Base-by-base conservation (phyloP, 164 flowering plant species). In the Macadamia tetraphylla region DNA sequence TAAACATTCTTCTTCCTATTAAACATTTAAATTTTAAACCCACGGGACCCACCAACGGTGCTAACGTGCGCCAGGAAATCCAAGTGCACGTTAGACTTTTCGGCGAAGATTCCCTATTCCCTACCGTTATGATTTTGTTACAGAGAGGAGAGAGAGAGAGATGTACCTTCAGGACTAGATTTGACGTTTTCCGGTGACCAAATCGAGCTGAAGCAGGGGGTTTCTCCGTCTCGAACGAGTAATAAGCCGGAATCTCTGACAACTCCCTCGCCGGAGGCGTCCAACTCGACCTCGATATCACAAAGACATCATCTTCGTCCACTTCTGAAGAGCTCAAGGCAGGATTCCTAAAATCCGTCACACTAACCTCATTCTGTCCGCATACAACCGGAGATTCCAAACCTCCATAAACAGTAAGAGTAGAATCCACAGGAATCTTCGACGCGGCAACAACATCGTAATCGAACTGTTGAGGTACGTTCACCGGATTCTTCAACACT, bases 81-180 rank as follows among this genome's bases (percentile, higher is more conserved):
- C 5, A 35, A 2, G 40, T 5, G 40, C 40, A 35, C 40, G 40
- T 35, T 35, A 35, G 40, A 35, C 3, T 35, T 35, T 35, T 35
- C 5, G 40, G 40, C 40, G 40, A 35, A 35, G 40, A 35, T 2
- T 35, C 40, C 23, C 23, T 23, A 23, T 23, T 23, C 23, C 23
- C 23, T 23, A 23, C 23, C 23, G 23, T 23, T 23, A 23, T 23
- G 23, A 23, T 23, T 23, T 23, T 23, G 40, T 35, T 35, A 5
- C 40, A 35, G 40, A 35, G 40, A 35, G 40, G 5, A 57, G 31
- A 29, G 8, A 56, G 30, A 68, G 58, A 30, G n/a, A 60, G 29
- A 43, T 23, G 48, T 80, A 89, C 93, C 97, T 81, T 91, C 90
- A 40, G 88, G 87, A 74, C 74, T 85, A 51, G 90, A 71, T 83